These are phyloP conservation scores for Xylaria digitata DNA, from an alignment of 2,329 filamentous ascomycete species.

Conservation along the genomic window DNA sequence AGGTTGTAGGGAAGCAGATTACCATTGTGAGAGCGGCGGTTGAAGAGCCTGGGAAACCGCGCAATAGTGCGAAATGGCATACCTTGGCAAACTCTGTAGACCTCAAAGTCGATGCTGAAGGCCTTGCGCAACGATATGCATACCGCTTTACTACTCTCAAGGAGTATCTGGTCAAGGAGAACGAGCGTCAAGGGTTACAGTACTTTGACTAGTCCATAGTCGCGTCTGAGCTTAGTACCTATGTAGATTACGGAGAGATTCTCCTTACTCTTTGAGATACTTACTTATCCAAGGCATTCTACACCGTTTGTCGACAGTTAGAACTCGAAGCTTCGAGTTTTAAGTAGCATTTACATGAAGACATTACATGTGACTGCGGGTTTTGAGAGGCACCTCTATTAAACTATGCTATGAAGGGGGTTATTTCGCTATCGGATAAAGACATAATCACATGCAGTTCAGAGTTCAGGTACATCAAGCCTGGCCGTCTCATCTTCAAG, in stretches of 20 bases:
- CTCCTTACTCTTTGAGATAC: too few species aligned
- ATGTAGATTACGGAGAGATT: neutral
- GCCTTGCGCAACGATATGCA: neutral
- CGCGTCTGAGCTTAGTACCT: neutral
- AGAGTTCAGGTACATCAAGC: too few species aligned
- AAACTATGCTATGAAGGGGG: neutral
- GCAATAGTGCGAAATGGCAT: neutral
- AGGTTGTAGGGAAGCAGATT: constrained; percentile 48
- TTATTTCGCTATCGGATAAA: neutral
- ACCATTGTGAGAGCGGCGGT: neutral
- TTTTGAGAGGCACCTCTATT: too few species aligned
- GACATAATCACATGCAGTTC: neutral
- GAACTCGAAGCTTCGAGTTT: too few species aligned
- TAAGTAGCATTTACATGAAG: too few species aligned
- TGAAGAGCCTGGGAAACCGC: neutral
- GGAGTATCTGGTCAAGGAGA: constrained; percentile 1
- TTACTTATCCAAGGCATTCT: too few species aligned
- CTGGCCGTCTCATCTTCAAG: neutral
- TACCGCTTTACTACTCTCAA: neutral
- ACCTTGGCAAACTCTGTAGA: constrained; percentile 3
- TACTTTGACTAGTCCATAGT: neutral
- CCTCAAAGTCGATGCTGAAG: neutral
- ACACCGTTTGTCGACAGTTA: too few species aligned
- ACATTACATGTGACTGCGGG: neutral
- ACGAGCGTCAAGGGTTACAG: neutral